Base-by-base conservation (phyloP, 805 yeast genomes). In the Saccharomycopsis lassenensis region DNA sequence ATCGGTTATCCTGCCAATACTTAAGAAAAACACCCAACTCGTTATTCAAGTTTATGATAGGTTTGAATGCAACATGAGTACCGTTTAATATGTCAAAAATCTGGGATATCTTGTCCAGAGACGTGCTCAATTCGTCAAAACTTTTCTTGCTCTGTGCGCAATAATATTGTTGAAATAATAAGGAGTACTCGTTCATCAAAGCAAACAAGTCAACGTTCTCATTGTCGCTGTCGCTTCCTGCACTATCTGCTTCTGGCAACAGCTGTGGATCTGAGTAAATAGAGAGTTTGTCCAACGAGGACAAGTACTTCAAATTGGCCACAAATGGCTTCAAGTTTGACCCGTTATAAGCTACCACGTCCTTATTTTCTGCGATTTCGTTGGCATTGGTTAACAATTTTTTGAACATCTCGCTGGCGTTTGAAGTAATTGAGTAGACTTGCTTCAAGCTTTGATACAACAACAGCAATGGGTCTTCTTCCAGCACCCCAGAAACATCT, bases 1-100 rank as follows among this genome's bases (percentile, higher is more conserved):
- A 22, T 26, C 44, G 24, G 11, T 34, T 37, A 32, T 39, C 37
- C 24, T 40, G 39, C 46, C 46, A 43, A 19, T 27, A 43, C 22
- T 43, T 36, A 5, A 43, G 32, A 20, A 36, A 43, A 10, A 43
- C 19, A 2, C 46, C 46, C 6, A 40, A n/a, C 11, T 43, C 20
- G 19, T 32, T 23, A 12, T 32, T 20, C 10, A 30, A 10, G 23
- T 40, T 43, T 5, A 18, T 28, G 8, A 20, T 15, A 1, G 25
- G 17, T 24, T 43, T 37, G 15, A 43, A 43, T 26, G 36, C 36
- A 3, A 31, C 32, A 2, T 15, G n/a, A 23, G 39, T 39, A 2
- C 46, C 46, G 24, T 40, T 43, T 17, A 43, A 21, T 5, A 37
- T 24, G 18, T 43, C 46, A 6, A 36, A 35, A 4, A 33, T 20